Percentiles rank a stretch among this genome's conserved stretches.
phyloP scores from a whole-genome alignment of 768 basidiomycete genomes.

The Lentinus brumalis region DNA sequence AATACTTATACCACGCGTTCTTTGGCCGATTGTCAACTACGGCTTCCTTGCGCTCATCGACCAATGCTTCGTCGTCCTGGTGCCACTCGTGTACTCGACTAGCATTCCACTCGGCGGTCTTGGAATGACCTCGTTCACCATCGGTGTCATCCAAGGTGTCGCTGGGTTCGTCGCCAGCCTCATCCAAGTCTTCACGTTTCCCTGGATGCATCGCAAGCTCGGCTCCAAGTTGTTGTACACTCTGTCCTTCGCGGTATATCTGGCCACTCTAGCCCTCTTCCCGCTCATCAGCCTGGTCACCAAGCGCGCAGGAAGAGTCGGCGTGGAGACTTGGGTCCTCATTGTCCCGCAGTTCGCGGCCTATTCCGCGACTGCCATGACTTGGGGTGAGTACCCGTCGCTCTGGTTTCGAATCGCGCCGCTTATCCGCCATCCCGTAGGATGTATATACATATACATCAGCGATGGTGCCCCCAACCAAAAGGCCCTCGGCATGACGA shows the following conservation, averaged over 20 bases:
- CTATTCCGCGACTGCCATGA: conserved; percentile 31
- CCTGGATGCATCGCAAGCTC: conserved; percentile 30
- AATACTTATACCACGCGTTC: conserved; percentile 32
- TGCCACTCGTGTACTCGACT: conserved; percentile 43
- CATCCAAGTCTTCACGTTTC: conserved; percentile 37
- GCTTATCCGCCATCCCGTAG: conserved; percentile 1
- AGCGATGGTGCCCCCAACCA: conserved; percentile 28
- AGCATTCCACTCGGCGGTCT: conserved; percentile 39
- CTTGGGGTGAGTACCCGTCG: conserved; percentile 30
- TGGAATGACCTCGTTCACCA: conserved; percentile 37
- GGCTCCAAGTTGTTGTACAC: conserved; percentile 37
- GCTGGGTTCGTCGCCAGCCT: conserved; percentile 36
- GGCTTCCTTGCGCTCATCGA: conserved; percentile 38
- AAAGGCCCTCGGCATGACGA: conserved; percentile 47
- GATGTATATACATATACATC: conserved; percentile 33
- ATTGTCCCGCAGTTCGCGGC: conserved; percentile 30
- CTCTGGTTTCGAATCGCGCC: too few relatives aligned
- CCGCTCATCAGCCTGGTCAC: conserved; percentile 34
- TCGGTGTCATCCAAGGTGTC: conserved; percentile 39
- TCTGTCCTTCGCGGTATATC: conserved; percentile 29
- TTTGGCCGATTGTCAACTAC: conserved; percentile 41
- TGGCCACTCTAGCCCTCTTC: conserved; percentile 35
- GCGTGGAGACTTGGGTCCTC: conserved; percentile 29
- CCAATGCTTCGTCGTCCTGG: conserved; percentile 37
- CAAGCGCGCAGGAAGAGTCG: conserved; percentile 23